A percentile compares a stretch with the other conserved stretches of the same genome.
Evolutionary conservation across 345 rosid species (phyloP).

Genomic region (Populus tremula): DNA sequence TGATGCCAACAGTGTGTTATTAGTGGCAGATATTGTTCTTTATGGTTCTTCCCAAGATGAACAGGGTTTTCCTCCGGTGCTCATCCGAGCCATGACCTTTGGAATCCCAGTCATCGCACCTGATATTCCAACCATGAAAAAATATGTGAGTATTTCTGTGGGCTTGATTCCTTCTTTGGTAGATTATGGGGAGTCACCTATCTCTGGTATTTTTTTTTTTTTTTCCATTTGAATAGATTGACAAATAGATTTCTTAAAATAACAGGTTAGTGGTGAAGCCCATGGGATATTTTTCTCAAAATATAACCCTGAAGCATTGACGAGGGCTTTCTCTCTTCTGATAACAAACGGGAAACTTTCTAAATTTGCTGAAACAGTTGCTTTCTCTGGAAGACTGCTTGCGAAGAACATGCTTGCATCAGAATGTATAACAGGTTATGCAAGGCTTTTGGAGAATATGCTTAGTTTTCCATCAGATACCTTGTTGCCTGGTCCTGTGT

Average conservation of each 20-base stretch:
- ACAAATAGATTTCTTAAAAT: constrained; percentile 8
- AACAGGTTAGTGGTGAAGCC: constrained; percentile 67
- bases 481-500: constrained; percentile 59
- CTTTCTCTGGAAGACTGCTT: constrained; percentile 70
- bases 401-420: constrained; percentile 78
- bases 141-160: constrained; percentile 54
- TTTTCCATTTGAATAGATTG: background rate
- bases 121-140: constrained; percentile 68
- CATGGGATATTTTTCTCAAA: constrained; percentile 65
- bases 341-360: constrained; percentile 77
- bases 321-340: constrained; percentile 66
- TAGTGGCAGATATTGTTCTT: constrained; percentile 83
- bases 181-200: background rate
- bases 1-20: constrained; percentile 63
- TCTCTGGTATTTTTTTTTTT: background rate
- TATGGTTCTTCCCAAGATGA: constrained; percentile 95
- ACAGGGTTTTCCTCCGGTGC: constrained; percentile 77
- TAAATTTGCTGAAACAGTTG: constrained; percentile 61
- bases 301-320: constrained; percentile 63
- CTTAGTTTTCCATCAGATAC: constrained; percentile 76
- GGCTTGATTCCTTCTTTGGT: constrained; percentile 18
- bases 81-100: constrained; percentile 88
- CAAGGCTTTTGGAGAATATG: constrained; percentile 68
- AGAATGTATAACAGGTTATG: constrained; percentile 74
- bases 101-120: constrained; percentile 72